Evolutionary conservation across 345 rosid species (phyloP).

Genomic region (Salix caprea): DNA sequence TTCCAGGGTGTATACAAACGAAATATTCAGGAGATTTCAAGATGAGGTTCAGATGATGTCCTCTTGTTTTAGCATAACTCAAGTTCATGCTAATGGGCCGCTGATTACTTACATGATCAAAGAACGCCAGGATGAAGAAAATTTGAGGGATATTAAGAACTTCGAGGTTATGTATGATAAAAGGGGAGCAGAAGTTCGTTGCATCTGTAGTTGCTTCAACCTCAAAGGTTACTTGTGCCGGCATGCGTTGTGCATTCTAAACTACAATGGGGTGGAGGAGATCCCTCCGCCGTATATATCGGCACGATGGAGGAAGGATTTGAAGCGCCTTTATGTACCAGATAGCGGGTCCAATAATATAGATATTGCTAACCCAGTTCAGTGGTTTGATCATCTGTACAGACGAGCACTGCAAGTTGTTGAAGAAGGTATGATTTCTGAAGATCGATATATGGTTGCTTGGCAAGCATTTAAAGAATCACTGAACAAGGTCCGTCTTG

Average conservation of each 20-base stretch:
- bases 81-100: slow-evolving; percentile 61
- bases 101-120: slow-evolving; percentile 63
- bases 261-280: slow-evolving; percentile 24
- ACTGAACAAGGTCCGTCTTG: slow-evolving; percentile 30
- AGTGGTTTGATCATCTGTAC: slow-evolving; percentile 32
- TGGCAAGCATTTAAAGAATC: slow-evolving; percentile 34
- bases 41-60: slow-evolving; percentile 81
- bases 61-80: slow-evolving; percentile 76
- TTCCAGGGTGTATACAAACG: slow-evolving; percentile 59
- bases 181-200: slow-evolving; percentile 67
- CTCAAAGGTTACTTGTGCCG: slow-evolving; percentile 78
- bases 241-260: slow-evolving; percentile 56
- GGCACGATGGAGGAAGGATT: slow-evolving; percentile 31
- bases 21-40: slow-evolving; percentile 70
- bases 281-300: slow-evolving; percentile 21
- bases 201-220: slow-evolving; percentile 83
- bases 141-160: slow-evolving; percentile 52
- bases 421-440: slow-evolving; percentile 28
- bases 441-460: slow-evolving; percentile 27
- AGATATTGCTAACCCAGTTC: slow-evolving; percentile 28
- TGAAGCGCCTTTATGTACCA: slow-evolving; percentile 20
- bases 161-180: slow-evolving; percentile 75
- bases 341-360: slow-evolving; percentile 21
- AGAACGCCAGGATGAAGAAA: slow-evolving; percentile 61
- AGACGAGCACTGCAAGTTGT: slow-evolving; percentile 32